These are phyloP conservation scores for Yamadazyma scolyti DNA, from an alignment of 805 yeast genomes.

Conservation along the genomic window DNA sequence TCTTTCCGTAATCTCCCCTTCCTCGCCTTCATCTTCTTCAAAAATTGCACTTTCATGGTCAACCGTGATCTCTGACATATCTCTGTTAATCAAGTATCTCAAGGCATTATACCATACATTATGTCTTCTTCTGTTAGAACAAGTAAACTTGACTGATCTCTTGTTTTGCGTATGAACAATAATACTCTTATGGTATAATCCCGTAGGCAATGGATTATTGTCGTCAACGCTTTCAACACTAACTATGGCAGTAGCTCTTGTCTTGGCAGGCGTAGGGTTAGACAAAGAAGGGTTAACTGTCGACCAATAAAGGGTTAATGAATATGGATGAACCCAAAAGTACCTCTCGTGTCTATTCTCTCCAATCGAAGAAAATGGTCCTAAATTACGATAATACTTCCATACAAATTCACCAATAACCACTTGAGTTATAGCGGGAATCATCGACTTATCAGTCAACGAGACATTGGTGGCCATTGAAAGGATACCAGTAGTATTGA, in stretches of 20 bases:
- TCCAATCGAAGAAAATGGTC: slow-evolving; percentile 69
- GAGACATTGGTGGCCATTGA: slow-evolving; percentile 62
- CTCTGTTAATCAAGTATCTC: slow-evolving; percentile 67
- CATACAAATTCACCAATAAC: slow-evolving; percentile 87
- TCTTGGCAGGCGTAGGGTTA: slow-evolving; percentile 61
- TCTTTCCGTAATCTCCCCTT: slow-evolving; percentile 12
- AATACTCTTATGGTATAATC: slow-evolving; percentile 80
- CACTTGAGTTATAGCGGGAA: slow-evolving; percentile 85
- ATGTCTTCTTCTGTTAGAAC: slow-evolving; percentile 84
- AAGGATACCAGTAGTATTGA: slow-evolving; percentile 28
- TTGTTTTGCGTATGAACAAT: slow-evolving; percentile 61
- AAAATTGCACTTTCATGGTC: slow-evolving; percentile 23
- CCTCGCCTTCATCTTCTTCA: slow-evolving; percentile 13
- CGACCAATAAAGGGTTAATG: slow-evolving; percentile 88
- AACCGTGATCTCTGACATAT: slow-evolving; percentile 52
- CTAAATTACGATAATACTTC: slow-evolving; percentile 79
- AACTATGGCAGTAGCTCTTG: slow-evolving; percentile 76
- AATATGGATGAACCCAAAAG: slow-evolving; percentile 96
- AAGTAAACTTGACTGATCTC: slow-evolving; percentile 71
- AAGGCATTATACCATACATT: slow-evolving; percentile 88
- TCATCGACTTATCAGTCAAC: slow-evolving; percentile 64
- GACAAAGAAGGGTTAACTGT: slow-evolving; percentile 70
- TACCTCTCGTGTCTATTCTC: slow-evolving; percentile 85
- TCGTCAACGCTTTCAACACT: slow-evolving; percentile 80
- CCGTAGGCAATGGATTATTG: slow-evolving; percentile 84